Conservation (phyloP, 805 yeast species). For the Barnettozyma californica region DNA sequence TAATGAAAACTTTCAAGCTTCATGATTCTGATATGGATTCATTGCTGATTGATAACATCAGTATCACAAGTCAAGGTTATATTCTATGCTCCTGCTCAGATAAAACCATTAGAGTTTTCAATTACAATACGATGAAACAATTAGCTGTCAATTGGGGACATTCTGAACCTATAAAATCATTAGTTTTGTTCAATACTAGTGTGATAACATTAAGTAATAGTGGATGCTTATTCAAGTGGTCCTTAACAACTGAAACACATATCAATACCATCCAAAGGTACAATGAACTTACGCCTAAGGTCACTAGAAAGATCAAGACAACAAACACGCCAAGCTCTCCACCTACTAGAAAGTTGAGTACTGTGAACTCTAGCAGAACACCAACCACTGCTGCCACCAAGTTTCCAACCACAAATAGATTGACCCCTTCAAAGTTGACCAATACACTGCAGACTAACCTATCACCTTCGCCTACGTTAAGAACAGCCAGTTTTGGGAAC, state of each 20-base stretch:
- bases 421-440: constrained; percentile 21
- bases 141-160: constrained; percentile 56
- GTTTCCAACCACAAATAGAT: constrained; percentile 17
- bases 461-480: constrained; percentile 17
- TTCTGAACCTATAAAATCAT: constrained; percentile 44
- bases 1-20: constrained; percentile 35
- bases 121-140: constrained; percentile 39
- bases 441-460: constrained; percentile 16
- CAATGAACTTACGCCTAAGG: constrained; percentile 22
- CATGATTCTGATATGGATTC: constrained; percentile 38
- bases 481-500: neutral
- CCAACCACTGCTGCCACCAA: constrained; percentile 11
- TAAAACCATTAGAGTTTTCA: constrained; percentile 49
- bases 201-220: constrained; percentile 43
- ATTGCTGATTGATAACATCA: constrained; percentile 40
- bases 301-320: constrained; percentile 22
- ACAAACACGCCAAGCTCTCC: constrained; percentile 1
- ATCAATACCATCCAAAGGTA: constrained; percentile 14
- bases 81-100: constrained; percentile 47
- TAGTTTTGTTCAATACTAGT: constrained; percentile 25
- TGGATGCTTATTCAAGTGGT: constrained; percentile 53
- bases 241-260: neutral
- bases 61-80: constrained; percentile 25
- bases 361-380: constrained; percentile 8
- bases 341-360: neutral